A percentile compares a stretch with the other conserved stretches of the same genome.
phyloP scores from a whole-genome alignment of 192 early-diverging fungal species.

The Gigaspora rosea region DNA sequence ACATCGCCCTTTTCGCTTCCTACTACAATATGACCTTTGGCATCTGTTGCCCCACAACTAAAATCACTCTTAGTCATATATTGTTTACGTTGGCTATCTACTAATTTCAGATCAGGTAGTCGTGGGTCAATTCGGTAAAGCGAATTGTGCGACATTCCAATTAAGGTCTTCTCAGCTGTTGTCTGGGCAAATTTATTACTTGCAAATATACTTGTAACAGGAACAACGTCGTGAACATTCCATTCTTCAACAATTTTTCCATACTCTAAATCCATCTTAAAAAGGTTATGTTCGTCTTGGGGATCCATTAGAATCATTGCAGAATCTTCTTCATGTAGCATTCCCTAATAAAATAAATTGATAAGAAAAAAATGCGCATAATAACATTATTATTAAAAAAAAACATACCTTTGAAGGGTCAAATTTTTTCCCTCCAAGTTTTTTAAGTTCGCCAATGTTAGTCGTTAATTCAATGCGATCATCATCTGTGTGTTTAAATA shows the following conservation, averaged over 20 bases:
- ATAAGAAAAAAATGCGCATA: neutral
- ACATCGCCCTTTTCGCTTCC: constrained; percentile 87
- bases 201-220: constrained; percentile 67
- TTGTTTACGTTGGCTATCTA: constrained; percentile 65
- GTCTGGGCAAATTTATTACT: constrained; percentile 78
- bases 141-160: constrained; percentile 81
- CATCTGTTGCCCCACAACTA: constrained; percentile 72
- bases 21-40: constrained; percentile 78
- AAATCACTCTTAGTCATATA: constrained; percentile 76
- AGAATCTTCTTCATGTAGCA: constrained; percentile 88
- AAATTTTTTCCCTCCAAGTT: constrained; percentile 60
- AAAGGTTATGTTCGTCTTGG: constrained; percentile 70
- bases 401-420: constrained; percentile 57
- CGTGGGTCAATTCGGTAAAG: constrained; percentile 91
- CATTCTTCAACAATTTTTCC: constrained; percentile 95
- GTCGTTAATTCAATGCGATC: constrained; percentile 77
- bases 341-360: constrained; percentile 48
- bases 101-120: constrained; percentile 68
- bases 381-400: neutral
- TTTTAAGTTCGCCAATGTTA: constrained; percentile 74
- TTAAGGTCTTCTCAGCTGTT: constrained; percentile 71
- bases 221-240: constrained; percentile 78
- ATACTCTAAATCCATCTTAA: constrained; percentile 88
- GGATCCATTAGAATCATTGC: constrained; percentile 76
- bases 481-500: constrained; percentile 77